Evolutionary conservation across 2,329 filamentous ascomycete species (phyloP).

Genomic region (Apiospora phragmitis): DNA sequence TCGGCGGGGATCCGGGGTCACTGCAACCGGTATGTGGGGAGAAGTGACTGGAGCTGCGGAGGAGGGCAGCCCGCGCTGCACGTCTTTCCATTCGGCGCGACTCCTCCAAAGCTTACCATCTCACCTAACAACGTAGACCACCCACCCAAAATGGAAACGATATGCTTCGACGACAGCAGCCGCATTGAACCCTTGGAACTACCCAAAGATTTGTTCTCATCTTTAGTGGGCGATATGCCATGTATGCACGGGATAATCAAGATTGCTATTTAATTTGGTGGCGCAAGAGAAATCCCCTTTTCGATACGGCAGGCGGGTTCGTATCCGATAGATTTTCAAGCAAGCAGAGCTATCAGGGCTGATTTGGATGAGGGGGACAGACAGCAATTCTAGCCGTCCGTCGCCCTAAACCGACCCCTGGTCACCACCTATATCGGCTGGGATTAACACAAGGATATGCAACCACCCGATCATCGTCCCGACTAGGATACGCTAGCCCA

Average conservation of each 20-base stretch:
- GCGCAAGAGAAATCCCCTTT: background rate
- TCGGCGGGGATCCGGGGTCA: background rate
- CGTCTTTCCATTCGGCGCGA: background rate
- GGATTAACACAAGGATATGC: background rate
- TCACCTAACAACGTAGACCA: background rate
- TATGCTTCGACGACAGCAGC: background rate
- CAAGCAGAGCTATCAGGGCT: background rate
- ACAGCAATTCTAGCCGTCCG: background rate
- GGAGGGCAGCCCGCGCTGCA: background rate
- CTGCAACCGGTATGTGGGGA: background rate
- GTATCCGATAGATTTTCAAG: background rate
- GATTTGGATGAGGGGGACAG: background rate
- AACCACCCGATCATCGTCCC: slow-evolving; percentile 5
- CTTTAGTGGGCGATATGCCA: background rate
- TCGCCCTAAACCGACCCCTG: background rate
- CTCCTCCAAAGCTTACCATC: background rate
- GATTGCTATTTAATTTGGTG: background rate
- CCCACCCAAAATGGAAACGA: background rate
- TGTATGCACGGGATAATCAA: background rate
- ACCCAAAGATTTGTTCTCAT: background rate
- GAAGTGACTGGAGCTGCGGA: background rate
- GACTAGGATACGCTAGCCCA: background rate
- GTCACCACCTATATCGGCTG: background rate
- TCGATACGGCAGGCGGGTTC: background rate
- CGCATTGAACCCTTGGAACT: background rate